phyloP scores from a whole-genome alignment of 192 early-diverging fungal genomes.

The Backusella sp. region DNA sequence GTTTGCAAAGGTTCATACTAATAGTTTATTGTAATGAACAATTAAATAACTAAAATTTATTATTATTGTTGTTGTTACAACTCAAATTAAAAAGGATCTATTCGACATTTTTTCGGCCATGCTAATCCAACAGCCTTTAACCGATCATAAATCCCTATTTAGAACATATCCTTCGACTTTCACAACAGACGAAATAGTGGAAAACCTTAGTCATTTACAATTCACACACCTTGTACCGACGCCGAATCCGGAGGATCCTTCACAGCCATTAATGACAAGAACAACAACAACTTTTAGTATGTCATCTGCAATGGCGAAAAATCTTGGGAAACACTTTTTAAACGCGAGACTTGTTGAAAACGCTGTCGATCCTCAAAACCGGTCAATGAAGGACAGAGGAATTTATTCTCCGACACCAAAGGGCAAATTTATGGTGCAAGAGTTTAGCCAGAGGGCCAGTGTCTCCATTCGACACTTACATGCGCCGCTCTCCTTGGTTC shows the following conservation, averaged over 20 bases:
- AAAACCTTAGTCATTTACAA: conserved; percentile 44
- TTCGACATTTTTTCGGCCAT: conserved; percentile 54
- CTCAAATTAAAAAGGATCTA: conserved; percentile 40
- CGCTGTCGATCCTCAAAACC: conserved; percentile 40
- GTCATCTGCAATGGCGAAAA: conserved; percentile 48
- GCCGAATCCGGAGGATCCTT: conserved; percentile 45
- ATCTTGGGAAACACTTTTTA: conserved; percentile 52
- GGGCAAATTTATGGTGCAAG: conserved; percentile 47
- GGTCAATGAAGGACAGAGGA: conserved; percentile 44
- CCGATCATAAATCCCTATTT: conserved; percentile 49
- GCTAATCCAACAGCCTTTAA: conserved; percentile 47
- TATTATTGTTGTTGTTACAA: background rate
- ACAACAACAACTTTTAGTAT: conserved; percentile 59
- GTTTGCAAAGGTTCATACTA: conserved; percentile 48
- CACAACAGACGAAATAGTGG: conserved; percentile 51
- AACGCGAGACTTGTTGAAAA: conserved; percentile 48
- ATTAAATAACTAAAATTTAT: background rate
- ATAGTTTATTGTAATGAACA: background rate
- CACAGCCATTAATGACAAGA: conserved; percentile 44
- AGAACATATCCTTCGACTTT: conserved; percentile 51
- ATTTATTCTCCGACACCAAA: conserved; percentile 49
- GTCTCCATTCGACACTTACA: conserved; percentile 32
- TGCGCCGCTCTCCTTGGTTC: background rate
- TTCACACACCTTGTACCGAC: conserved; percentile 47
- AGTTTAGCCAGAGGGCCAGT: conserved; percentile 35